Percentiles rank a stretch among this genome's conserved stretches.
phyloP scores from a whole-genome alignment of 2,329 filamentous ascomycete species.

The Pseudogymnoascus sp. region DNA sequence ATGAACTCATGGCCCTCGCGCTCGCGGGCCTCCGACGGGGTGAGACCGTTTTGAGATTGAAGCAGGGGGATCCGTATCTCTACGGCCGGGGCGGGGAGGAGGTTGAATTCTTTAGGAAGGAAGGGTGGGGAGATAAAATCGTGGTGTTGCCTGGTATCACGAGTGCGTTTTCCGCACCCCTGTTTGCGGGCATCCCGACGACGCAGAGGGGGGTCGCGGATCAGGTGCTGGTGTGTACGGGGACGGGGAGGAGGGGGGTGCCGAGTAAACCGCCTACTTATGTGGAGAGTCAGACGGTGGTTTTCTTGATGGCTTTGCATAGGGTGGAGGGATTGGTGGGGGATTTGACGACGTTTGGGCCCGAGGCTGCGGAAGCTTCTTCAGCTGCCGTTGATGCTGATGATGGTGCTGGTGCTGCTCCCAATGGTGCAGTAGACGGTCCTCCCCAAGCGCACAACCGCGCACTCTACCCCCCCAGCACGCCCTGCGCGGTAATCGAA shows the following conservation, averaged over 20 bases:
- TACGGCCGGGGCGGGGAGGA: slow-evolving; percentile 95
- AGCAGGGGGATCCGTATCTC: slow-evolving; percentile 94
- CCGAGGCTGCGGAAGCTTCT: slow-evolving; percentile 25
- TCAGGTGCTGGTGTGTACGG: slow-evolving; percentile 92
- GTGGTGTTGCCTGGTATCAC: slow-evolving; percentile 84
- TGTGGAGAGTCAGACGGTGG: slow-evolving; percentile 68
- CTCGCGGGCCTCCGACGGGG: slow-evolving; percentile 61
- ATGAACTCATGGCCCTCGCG: slow-evolving; percentile 75
- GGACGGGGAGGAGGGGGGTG: slow-evolving; percentile 83
- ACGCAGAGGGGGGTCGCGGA: slow-evolving; percentile 88
- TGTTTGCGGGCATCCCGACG: slow-evolving; percentile 80
- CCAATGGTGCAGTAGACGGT: too few relatives aligned
- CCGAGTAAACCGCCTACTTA: slow-evolving; percentile 75
- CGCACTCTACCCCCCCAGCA: slow-evolving; percentile 60
- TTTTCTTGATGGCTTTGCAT: slow-evolving; percentile 94
- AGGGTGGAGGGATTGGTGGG: slow-evolving; percentile 65
- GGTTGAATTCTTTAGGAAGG: slow-evolving; percentile 68
- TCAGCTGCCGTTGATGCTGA: slow-evolving; percentile 10
- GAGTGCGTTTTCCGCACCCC: slow-evolving; percentile 73
- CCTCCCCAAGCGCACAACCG: too few relatives aligned
- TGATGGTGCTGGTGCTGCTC: slow-evolving; percentile 18
- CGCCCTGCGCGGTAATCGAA: slow-evolving; percentile 88
- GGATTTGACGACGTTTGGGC: slow-evolving; percentile 50
- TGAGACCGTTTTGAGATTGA: slow-evolving; percentile 76
- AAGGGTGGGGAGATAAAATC: slow-evolving; percentile 57